A percentile compares a stretch with the other conserved stretches of the same genome.
phyloP scores from a whole-genome alignment of 2,329 filamentous ascomycete species.

The Coniochaeta sp. region DNA sequence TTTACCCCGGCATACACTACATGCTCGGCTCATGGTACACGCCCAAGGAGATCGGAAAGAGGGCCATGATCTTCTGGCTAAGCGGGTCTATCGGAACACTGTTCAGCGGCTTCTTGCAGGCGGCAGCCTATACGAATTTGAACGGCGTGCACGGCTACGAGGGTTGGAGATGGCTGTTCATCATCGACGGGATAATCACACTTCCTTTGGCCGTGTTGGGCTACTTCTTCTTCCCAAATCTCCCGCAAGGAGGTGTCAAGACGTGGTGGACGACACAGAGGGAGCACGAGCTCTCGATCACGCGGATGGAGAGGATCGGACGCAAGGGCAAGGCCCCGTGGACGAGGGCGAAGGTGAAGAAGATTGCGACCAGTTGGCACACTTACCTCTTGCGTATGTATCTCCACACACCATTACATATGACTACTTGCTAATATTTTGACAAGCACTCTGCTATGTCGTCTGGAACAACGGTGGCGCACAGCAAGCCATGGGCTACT shows the following conservation, averaged over 20 bases:
- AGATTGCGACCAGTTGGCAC: slow-evolving; percentile 30
- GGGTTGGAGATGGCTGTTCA: slow-evolving; percentile 42
- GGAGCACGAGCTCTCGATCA: slow-evolving; percentile 26
- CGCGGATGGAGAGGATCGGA: slow-evolving; percentile 26
- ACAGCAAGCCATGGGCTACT: slow-evolving; percentile 31
- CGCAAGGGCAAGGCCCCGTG: slow-evolving; percentile 27
- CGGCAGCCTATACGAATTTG: slow-evolving; percentile 29
- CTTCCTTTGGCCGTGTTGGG: slow-evolving; percentile 38
- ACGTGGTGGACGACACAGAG: slow-evolving; percentile 28
- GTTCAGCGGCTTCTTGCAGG: slow-evolving; percentile 37
- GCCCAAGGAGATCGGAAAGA: slow-evolving; percentile 19
- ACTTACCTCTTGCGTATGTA: slow-evolving; percentile 27
- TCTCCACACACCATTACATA: not conserved
- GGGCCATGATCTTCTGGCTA: slow-evolving; percentile 19
- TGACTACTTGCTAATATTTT: not conserved
- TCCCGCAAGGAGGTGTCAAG: slow-evolving; percentile 19
- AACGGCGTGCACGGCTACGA: slow-evolving; percentile 35
- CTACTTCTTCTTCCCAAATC: slow-evolving; percentile 47
- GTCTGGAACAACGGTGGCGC: slow-evolving; percentile 29
- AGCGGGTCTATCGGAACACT: slow-evolving; percentile 44
- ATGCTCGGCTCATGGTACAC: slow-evolving; percentile 31
- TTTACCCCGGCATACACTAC: slow-evolving; percentile 32
- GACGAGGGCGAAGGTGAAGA: slow-evolving; percentile 23
- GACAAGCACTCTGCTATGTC: slow-evolving; percentile 23
- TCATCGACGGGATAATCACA: slow-evolving; percentile 35